Conservation (phyloP, 2,329 filamentous ascomycete genomes). For the Microcyclospora pomicola region DNA sequence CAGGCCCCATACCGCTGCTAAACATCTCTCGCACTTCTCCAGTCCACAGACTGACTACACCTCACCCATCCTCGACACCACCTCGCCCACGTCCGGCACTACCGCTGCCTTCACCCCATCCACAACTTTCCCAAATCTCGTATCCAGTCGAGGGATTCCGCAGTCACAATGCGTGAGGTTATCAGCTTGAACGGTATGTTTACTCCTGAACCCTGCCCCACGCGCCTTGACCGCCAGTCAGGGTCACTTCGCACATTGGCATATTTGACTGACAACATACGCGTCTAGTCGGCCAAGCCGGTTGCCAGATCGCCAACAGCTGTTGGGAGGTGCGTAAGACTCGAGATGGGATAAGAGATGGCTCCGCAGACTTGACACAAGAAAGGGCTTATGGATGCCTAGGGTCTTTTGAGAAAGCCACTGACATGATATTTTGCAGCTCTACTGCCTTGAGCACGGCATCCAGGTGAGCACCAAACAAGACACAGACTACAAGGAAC, state of each 20-base stretch:
- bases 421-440: conserved; percentile 42
- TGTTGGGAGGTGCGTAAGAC: conserved; percentile 90
- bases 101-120: conserved; percentile 8
- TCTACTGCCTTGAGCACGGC: conserved; percentile 99
- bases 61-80: background rate
- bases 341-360: conserved; percentile 6
- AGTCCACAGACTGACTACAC: too few species aligned
- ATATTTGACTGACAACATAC: conserved; percentile 37
- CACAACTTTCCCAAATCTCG: conserved; percentile 3
- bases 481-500: conserved; percentile 6
- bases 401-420: conserved; percentile 7
- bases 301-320: conserved; percentile 99
- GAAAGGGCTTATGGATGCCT: conserved; percentile 19
- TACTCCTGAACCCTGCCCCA: conserved; percentile 11
- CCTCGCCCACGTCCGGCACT: conserved; percentile 3
- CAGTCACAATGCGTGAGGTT: conserved; percentile 86
- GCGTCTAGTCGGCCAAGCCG: conserved; percentile 88
- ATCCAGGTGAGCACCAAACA: conserved; percentile 62
- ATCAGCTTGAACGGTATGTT: conserved; percentile 90
- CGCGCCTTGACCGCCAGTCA: conserved; percentile 30
- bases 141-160: background rate
- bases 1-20: conserved; percentile 1
- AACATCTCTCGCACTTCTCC: too few species aligned
- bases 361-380: conserved; percentile 2
- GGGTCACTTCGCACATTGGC: conserved; percentile 5